These are phyloP conservation scores for Glebionis coronaria DNA, from an alignment of 129 eudicot genomes.

Conservation along the genomic window DNA sequence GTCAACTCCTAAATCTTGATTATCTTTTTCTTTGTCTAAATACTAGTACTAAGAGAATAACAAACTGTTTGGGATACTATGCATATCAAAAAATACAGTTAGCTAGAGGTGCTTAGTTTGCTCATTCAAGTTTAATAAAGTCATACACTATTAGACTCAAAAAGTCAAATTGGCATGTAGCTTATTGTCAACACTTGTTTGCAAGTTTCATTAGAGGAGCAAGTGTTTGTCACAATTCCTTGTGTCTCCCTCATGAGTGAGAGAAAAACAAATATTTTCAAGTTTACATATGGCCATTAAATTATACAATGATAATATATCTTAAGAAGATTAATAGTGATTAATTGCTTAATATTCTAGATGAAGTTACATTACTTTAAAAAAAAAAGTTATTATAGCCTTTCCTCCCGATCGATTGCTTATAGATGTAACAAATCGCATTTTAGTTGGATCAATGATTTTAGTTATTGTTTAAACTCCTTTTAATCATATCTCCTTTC, in stretches of 20 bases:
- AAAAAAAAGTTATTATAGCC: too few species aligned
- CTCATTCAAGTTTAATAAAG: slow-evolving; percentile 11
- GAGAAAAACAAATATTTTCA: background rate
- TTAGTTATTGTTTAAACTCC: too few species aligned
- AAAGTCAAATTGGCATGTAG: slow-evolving; percentile 38
- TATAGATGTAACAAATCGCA: too few species aligned
- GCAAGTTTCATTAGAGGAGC: slow-evolving; percentile 26
- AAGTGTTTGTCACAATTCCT: slow-evolving; percentile 36
- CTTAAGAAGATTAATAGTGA: background rate
- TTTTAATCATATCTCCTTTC: too few species aligned
- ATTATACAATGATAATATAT: background rate
- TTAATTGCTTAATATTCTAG: background rate
- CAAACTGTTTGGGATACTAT: background rate
- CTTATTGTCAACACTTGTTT: slow-evolving; percentile 32
- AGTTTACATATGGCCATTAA: background rate
- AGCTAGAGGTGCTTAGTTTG: slow-evolving; percentile 4
- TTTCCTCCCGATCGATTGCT: too few species aligned
- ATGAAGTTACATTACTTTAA: too few species aligned
- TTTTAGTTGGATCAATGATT: too few species aligned
- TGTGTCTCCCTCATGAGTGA: slow-evolving; percentile 26
- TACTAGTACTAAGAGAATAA: background rate
- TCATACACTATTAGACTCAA: background rate
- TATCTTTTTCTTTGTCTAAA: too few species aligned
- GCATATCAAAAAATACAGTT: slow-evolving; percentile 10
- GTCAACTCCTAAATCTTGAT: too few species aligned